Evolutionary conservation across 306 rosid species (phyloP).

Genomic region (Rosa chinensis): DNA sequence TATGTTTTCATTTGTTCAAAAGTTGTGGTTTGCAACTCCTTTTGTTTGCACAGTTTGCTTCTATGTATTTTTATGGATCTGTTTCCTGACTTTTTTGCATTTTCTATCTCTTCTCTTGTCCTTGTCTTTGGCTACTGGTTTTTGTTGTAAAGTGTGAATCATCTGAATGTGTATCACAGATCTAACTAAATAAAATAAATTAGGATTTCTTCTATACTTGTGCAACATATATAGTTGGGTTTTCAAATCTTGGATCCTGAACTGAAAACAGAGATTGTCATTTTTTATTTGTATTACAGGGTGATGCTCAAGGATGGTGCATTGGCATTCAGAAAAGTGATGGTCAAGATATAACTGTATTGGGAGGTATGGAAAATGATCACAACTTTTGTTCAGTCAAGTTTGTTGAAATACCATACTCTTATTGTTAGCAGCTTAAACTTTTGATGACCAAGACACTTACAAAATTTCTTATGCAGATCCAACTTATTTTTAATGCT

Average conservation of each 20-base stretch:
- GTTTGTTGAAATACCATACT: background rate
- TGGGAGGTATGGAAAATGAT: constrained; percentile 58
- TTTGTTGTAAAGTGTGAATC: background rate
- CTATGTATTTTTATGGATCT: background rate
- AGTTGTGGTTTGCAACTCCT: background rate
- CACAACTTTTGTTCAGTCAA: background rate
- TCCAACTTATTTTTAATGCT: background rate
- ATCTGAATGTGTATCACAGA: background rate
- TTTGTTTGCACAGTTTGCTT: background rate
- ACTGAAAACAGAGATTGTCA: background rate
- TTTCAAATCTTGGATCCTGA: background rate
- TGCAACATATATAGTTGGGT: background rate
- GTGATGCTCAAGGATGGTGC: constrained; percentile 61
- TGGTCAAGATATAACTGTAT: constrained; percentile 59
- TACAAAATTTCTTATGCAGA: background rate
- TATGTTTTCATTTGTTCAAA: background rate
- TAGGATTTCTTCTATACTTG: background rate
- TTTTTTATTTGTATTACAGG: constrained; percentile 37
- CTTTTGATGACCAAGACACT: background rate
- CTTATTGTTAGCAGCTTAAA: background rate
- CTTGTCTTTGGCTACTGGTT: background rate
- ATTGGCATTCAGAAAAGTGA: constrained; percentile 67
- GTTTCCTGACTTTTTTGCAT: background rate
- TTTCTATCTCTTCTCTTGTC: background rate
- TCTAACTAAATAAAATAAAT: background rate